Percentiles rank a stretch among this genome's conserved stretches.
phyloP scores from a whole-genome alignment of 495 filamentous ascomycete genomes.

The Pyronema domesticum region DNA sequence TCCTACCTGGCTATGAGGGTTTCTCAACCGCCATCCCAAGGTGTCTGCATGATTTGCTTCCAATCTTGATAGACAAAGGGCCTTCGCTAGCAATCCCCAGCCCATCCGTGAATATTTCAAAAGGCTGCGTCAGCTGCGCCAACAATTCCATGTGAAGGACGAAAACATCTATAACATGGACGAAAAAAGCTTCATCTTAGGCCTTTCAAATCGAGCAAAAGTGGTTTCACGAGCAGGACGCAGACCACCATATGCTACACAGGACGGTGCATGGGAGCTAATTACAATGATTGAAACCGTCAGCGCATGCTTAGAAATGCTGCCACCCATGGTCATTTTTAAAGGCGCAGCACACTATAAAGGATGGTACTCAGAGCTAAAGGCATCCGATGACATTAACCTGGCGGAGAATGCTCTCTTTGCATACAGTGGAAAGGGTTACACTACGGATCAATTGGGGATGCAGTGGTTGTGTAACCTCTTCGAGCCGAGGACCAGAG shows the following conservation, averaged over 20 bases:
- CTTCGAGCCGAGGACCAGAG: background rate
- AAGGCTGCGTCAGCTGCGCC: background rate
- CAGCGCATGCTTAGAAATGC: background rate
- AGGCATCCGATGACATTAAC: background rate
- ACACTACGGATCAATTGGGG: background rate
- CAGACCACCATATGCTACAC: background rate
- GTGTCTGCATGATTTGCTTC: background rate
- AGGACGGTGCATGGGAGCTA: background rate
- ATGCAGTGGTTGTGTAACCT: too few relatives aligned
- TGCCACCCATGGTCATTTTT: constrained; percentile 1
- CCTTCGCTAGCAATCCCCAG: background rate
- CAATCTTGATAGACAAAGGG: background rate
- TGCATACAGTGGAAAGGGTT: background rate
- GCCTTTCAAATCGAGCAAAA: background rate
- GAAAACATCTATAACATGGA: background rate
- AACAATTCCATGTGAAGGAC: background rate
- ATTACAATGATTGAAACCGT: background rate
- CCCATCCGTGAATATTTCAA: background rate
- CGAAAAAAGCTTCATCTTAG: background rate
- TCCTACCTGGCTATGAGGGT: background rate
- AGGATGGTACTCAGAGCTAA: background rate
- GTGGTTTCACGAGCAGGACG: background rate
- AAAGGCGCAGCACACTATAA: background rate
- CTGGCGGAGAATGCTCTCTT: background rate
- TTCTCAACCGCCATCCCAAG: background rate